Conservation (phyloP, 352 stramenopile genomes). For the Globisporangium nagaii region DNA sequence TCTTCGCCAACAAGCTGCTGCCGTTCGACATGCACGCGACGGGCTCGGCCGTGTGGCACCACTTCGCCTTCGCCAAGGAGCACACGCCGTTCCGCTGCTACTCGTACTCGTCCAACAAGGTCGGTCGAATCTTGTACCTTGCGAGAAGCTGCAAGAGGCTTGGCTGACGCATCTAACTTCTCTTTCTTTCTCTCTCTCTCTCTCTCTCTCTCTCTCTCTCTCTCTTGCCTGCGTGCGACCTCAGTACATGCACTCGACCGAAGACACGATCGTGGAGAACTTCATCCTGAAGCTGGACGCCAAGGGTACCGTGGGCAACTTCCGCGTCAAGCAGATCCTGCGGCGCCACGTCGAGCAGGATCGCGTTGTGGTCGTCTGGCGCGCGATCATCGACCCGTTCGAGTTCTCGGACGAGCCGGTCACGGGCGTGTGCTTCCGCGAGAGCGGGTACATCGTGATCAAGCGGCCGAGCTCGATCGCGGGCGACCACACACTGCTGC, state of each 20-base stretch:
- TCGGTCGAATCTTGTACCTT: too few species aligned
- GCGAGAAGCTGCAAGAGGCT: too few species aligned
- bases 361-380: conserved; percentile 48
- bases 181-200: too few species aligned
- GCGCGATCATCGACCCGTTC: conserved; percentile 22
- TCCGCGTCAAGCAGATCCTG: conserved; percentile 51
- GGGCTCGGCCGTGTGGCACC: conserved; percentile 5
- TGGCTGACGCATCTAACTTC: too few species aligned
- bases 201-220: too few species aligned
- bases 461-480: conserved; percentile 14
- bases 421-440: conserved; percentile 18
- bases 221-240: too few species aligned
- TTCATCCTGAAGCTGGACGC: too few species aligned
- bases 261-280: too few species aligned
- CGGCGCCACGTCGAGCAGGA: conserved; percentile 42
- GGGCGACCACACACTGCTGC: conserved; percentile 15
- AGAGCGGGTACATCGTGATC: conserved; percentile 30
- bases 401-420: conserved; percentile 23
- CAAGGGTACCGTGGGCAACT: too few species aligned
- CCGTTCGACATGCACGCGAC: conserved; percentile 5
- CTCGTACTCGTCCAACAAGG: too few species aligned
- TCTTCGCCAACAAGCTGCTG: conserved; percentile 10
- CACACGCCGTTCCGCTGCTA: conserved; percentile 1
- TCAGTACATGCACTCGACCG: too few species aligned
- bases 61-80: conserved; percentile 3